Conservation (phyloP, 2,329 filamentous ascomycete genomes). For the Aspergillus eucalypticola region DNA sequence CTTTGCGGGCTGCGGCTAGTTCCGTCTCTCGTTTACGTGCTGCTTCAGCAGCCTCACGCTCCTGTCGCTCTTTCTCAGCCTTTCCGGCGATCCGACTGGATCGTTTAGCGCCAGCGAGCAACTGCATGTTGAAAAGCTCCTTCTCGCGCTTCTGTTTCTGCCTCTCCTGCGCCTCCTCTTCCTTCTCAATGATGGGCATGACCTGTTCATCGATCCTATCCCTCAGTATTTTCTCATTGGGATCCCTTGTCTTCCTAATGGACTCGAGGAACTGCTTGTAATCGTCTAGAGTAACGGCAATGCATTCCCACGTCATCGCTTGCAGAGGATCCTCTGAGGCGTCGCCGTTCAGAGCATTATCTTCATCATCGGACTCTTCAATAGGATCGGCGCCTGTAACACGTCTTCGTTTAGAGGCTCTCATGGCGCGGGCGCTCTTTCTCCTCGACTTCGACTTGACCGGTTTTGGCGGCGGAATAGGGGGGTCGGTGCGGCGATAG, state of each 20-base stretch:
- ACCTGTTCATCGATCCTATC: conserved; percentile 74
- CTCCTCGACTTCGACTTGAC: conserved; percentile 65
- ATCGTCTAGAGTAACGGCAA: conserved; percentile 79
- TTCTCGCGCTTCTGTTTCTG: conserved; percentile 75
- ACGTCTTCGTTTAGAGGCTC: conserved; percentile 73
- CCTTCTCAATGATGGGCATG: conserved; percentile 78
- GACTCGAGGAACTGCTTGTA: conserved; percentile 70
- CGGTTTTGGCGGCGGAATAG: conserved; percentile 57
- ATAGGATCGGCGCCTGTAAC: conserved; percentile 40
- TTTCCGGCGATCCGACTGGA: conserved; percentile 87
- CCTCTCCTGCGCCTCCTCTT: conserved; percentile 66
- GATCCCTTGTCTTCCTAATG: conserved; percentile 74
- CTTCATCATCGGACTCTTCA: conserved; percentile 47
- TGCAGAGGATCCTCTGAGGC: conserved; percentile 65
- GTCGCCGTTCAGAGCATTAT: conserved; percentile 36
- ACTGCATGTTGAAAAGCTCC: conserved; percentile 77
- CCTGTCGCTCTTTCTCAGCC: conserved; percentile 72
- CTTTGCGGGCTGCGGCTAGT: conserved; percentile 61
- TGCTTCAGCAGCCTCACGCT: conserved; percentile 70
- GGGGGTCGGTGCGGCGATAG: conserved; percentile 81
- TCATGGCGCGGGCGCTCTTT: conserved; percentile 63
- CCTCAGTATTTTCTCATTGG: conserved; percentile 78
- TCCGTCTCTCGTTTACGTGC: conserved; percentile 67
- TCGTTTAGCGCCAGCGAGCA: conserved; percentile 89
- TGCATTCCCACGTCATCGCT: conserved; percentile 83